A percentile compares a stretch with the other conserved stretches of the same genome.
phyloP scores from a whole-genome alignment of 495 filamentous ascomycete genomes.

The Xylaria sp. region DNA sequence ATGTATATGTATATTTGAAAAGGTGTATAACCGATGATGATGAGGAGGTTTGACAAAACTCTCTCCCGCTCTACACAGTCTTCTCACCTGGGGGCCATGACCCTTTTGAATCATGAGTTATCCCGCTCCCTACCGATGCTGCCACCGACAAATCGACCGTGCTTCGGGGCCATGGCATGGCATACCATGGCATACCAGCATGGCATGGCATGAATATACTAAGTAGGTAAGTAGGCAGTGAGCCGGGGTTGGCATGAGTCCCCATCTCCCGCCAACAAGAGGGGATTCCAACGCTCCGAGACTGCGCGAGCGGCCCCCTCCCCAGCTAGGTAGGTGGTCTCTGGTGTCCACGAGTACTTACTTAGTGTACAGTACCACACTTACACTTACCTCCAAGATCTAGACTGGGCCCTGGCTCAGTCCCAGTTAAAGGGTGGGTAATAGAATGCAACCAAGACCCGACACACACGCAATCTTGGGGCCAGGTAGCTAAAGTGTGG shows the following conservation, averaged over 20 bases:
- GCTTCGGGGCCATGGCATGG: background rate
- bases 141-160: background rate
- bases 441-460: constrained; percentile 30
- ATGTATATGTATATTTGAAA: background rate
- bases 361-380: too few species aligned
- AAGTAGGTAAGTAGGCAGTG: background rate
- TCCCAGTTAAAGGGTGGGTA: constrained; percentile 1
- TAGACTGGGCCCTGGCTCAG: constrained; percentile 32
- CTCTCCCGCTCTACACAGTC: constrained; percentile 2
- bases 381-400: too few species aligned
- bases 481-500: background rate
- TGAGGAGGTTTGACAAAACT: background rate
- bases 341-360: background rate
- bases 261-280: constrained; percentile 5
- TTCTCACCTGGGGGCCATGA: constrained; percentile 9
- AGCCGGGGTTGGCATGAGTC: background rate
- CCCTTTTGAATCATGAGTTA: constrained; percentile 12
- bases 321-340: constrained; percentile 11
- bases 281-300: background rate
- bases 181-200: too few species aligned
- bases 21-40: constrained; percentile 9
- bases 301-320: background rate
- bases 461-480: constrained; percentile 17
- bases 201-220: background rate
- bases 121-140: background rate